These are phyloP conservation scores for Crithidia expoeki DNA, from an alignment of 208 protist species.

Conservation along the genomic window DNA sequence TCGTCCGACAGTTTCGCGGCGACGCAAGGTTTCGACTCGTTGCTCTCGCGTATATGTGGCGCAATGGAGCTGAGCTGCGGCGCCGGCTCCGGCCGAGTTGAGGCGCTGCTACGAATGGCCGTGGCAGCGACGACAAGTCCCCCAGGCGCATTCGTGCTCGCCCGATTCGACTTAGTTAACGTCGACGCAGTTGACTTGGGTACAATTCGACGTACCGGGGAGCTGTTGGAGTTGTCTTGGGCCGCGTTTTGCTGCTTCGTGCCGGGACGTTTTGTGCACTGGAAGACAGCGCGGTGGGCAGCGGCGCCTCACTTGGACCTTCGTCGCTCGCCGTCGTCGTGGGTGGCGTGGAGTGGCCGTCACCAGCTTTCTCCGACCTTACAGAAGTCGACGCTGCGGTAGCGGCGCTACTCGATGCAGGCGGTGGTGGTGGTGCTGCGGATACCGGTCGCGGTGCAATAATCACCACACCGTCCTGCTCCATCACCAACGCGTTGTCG, in stretches of 20 bases:
- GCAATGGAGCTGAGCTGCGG: conserved; percentile 12
- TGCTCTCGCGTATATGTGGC: background rate
- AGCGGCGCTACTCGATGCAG: background rate
- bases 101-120: conserved; percentile 3
- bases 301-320: conserved; percentile 4
- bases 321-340: conserved; percentile 10
- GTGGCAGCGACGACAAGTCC: conserved; percentile 1
- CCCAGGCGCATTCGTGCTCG: background rate
- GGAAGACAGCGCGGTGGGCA: background rate
- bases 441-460: conserved; percentile 39
- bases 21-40: conserved; percentile 4
- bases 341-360: conserved; percentile 5
- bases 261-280: background rate
- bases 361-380: conserved; percentile 8
- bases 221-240: conserved; percentile 4
- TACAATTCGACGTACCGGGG: conserved; percentile 2
- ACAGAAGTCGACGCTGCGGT: no score
- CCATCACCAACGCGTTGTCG: conserved; percentile 46
- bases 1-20: conserved; percentile 7
- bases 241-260: background rate
- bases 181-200: background rate
- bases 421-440: background rate
- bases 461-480: conserved; percentile 51
- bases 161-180: background rate
- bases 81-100: background rate